Evolutionary conservation across 2,329 filamentous ascomycete species (phyloP).

Genomic region (Colletotrichum shisoi): DNA sequence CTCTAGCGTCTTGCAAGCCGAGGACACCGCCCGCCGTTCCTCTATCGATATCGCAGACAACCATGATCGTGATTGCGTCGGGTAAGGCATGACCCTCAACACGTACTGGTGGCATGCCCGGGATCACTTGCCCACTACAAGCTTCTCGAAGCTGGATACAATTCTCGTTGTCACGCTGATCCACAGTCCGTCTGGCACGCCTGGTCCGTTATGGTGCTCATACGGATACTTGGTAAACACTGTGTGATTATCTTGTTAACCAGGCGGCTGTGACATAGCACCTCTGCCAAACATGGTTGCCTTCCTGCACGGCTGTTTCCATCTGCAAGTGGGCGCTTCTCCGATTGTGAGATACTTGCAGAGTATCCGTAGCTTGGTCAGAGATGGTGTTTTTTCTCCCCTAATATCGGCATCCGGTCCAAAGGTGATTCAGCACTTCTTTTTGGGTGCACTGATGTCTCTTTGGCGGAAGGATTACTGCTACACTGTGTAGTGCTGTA

Average conservation of each 20-base stretch:
- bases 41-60: slow-evolving; percentile 23
- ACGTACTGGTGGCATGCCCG: not conserved
- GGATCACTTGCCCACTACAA: slow-evolving; percentile 30
- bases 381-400: no score
- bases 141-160: slow-evolving; percentile 36
- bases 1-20: slow-evolving; percentile 18
- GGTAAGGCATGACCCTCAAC: slow-evolving; percentile 18
- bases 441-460: not conserved
- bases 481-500: not conserved
- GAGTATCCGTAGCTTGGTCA: no score
- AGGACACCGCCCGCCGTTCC: slow-evolving; percentile 4
- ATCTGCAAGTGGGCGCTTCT: not conserved
- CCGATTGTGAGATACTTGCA: no score
- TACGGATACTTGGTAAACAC: no score
- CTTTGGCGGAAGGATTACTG: not conserved
- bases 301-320: slow-evolving; percentile 15
- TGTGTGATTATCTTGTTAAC: not conserved
- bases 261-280: not conserved
- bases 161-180: slow-evolving; percentile 14
- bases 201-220: not conserved
- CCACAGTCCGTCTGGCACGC: slow-evolving; percentile 5
- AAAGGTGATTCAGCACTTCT: not conserved
- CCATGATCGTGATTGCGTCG: slow-evolving; percentile 12
- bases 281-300: slow-evolving; percentile 6
- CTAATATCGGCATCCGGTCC: not conserved